A percentile compares a stretch with the other conserved stretches of the same genome.
phyloP scores from a whole-genome alignment of 257 asterid genomes.

The Scutellaria baicalensis region DNA sequence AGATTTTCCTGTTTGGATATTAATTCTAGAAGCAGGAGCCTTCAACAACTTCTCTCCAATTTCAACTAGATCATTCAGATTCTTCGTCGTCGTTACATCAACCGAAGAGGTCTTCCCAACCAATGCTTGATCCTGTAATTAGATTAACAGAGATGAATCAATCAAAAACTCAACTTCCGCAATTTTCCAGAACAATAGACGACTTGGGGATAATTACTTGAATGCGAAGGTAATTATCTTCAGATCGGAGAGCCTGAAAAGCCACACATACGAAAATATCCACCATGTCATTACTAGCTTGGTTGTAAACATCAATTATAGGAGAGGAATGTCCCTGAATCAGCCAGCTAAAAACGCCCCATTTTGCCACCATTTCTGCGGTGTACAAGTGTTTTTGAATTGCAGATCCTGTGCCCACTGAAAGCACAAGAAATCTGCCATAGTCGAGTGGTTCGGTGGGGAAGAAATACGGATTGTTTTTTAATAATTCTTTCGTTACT shows the following conservation, averaged over 20 bases:
- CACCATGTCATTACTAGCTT: conserved; percentile 38
- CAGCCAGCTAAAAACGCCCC: conserved; percentile 55
- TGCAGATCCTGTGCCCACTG: conserved; percentile 47
- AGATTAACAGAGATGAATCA: not conserved
- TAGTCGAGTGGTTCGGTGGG: conserved; percentile 33
- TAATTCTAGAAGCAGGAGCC: conserved; percentile 21
- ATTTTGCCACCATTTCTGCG: conserved; percentile 35
- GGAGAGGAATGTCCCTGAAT: conserved; percentile 34
- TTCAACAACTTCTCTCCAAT: conserved; percentile 39
- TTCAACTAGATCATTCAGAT: conserved; percentile 30
- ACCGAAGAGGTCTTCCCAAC: conserved; percentile 29
- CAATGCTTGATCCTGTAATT: conserved; percentile 38
- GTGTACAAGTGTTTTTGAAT: conserved; percentile 33
- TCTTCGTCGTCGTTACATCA: conserved; percentile 37
- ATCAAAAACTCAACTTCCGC: too few relatives aligned
- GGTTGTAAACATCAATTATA: conserved; percentile 34
- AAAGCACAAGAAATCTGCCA: conserved; percentile 32
- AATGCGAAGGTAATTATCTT: conserved; percentile 47
- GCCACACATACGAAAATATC: conserved; percentile 31
- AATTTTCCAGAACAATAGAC: not conserved
- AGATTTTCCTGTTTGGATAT: conserved; percentile 35
- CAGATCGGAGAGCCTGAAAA: conserved; percentile 28
- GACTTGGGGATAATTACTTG: conserved; percentile 19
- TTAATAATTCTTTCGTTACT: conserved; percentile 25
- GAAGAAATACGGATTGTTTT: conserved; percentile 26